Percentiles rank a stretch among this genome's conserved stretches.
phyloP scores from a whole-genome alignment of 805 yeast species.

The Yamadazyma scolyti region DNA sequence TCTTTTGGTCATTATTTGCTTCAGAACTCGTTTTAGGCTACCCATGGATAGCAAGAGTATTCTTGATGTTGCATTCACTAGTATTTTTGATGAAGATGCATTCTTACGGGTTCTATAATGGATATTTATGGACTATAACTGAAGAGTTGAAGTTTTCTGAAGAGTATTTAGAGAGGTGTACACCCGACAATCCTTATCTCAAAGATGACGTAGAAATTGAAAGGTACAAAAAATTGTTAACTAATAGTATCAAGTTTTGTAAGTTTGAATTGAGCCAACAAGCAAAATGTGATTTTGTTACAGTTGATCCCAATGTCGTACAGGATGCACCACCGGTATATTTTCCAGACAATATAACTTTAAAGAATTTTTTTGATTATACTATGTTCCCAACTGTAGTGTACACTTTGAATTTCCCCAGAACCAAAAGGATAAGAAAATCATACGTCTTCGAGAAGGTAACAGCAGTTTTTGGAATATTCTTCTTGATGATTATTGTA shows the following conservation, averaged over 20 bases:
- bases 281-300: conserved; percentile 21
- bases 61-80: conserved; percentile 75
- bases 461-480: conserved; percentile 82
- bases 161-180: conserved; percentile 38
- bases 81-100: conserved; percentile 95
- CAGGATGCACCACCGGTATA: conserved; percentile 8
- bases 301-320: conserved; percentile 9
- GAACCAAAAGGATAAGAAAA: conserved; percentile 69
- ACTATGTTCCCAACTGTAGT: conserved; percentile 89
- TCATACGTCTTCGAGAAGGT: conserved; percentile 63
- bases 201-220: conserved; percentile 23
- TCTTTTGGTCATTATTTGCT: conserved; percentile 54
- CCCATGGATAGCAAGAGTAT: conserved; percentile 91
- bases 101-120: conserved; percentile 88
- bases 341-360: conserved; percentile 74
- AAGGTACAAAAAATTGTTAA: conserved; percentile 22
- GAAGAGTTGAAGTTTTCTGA: conserved; percentile 53
- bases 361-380: conserved; percentile 66
- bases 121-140: conserved; percentile 71
- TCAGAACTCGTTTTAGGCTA: conserved; percentile 43
- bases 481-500: conserved; percentile 73
- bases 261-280: conserved; percentile 65
- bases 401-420: conserved; percentile 78
- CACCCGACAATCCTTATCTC: conserved; percentile 18
- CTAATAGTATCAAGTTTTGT: conserved; percentile 63